Evolutionary conservation across 192 early-diverging fungal species (phyloP).

Genomic region (Gorgonomyces haynaldii): DNA sequence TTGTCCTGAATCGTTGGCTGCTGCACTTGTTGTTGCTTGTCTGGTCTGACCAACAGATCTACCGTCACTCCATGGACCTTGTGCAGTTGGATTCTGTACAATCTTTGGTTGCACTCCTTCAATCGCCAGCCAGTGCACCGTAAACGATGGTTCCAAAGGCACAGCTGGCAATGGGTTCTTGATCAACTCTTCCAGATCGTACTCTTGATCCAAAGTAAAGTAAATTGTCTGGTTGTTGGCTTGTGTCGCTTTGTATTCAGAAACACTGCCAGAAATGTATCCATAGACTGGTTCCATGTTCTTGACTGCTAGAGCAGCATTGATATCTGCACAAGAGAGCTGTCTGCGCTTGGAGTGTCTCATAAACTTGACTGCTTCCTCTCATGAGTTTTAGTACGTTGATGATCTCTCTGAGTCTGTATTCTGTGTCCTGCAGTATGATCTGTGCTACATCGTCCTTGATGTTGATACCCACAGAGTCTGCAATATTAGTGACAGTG

Average conservation of each 20-base stretch:
- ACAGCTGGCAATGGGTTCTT: slow-evolving; percentile 78
- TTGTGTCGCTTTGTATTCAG: slow-evolving; percentile 62
- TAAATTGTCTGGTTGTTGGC: slow-evolving; percentile 51
- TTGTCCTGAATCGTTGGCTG: slow-evolving; percentile 5
- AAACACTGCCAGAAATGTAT: too few relatives aligned
- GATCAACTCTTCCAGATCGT: slow-evolving; percentile 82
- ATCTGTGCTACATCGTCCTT: slow-evolving; percentile 78
- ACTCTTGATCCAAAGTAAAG: slow-evolving; percentile 86
- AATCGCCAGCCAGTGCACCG: slow-evolving; percentile 95
- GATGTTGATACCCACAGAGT: slow-evolving; percentile 38
- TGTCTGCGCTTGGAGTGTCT: slow-evolving; percentile 77
- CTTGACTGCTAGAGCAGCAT: slow-evolving; percentile 75
- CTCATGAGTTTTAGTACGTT: slow-evolving; percentile 28
- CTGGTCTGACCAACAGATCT: background rate
- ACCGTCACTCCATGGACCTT: slow-evolving; percentile 17
- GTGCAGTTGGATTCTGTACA: slow-evolving; percentile 84
- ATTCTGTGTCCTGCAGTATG: slow-evolving; percentile 87
- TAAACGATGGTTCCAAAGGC: slow-evolving; percentile 64
- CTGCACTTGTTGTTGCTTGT: slow-evolving; percentile 1
- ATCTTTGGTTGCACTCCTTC: slow-evolving; percentile 98
- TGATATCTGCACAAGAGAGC: slow-evolving; percentile 75
- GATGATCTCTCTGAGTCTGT: slow-evolving; percentile 85
- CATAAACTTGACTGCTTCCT: slow-evolving; percentile 19
- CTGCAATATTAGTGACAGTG: slow-evolving; percentile 26
- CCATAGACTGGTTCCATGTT: slow-evolving; percentile 94